Conservation (phyloP, 352 stramenopile species). For the Plasmopara viticola region DNA sequence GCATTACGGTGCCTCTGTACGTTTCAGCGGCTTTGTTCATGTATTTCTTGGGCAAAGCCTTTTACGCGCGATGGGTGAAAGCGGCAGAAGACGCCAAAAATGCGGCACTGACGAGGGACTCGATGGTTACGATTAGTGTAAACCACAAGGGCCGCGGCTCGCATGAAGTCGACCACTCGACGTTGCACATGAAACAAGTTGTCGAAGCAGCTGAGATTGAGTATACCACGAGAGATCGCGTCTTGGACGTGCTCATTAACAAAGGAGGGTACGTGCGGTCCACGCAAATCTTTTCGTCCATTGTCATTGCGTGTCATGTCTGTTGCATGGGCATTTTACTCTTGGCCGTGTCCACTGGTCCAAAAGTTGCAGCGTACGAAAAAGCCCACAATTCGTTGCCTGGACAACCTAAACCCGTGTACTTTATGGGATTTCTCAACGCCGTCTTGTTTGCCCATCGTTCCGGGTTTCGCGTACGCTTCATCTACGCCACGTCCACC, state of each 20-base stretch:
- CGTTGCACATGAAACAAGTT: constrained; percentile 35
- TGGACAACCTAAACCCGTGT: constrained; percentile 62
- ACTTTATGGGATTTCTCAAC: constrained; percentile 83
- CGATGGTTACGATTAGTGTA: constrained; percentile 25
- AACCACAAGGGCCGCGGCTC: constrained; percentile 13
- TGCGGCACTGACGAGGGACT: constrained; percentile 37
- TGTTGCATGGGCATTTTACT: constrained; percentile 67
- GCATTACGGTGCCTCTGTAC: constrained; percentile 70
- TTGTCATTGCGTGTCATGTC: constrained; percentile 67
- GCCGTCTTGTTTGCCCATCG: constrained; percentile 70
- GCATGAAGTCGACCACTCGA: constrained; percentile 7
- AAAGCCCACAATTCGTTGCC: constrained; percentile 13
- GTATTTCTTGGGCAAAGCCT: constrained; percentile 70
- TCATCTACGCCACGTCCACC: constrained; percentile 73
- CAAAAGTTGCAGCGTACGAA: constrained; percentile 24
- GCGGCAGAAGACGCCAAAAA: constrained; percentile 62
- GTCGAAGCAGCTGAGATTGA: constrained; percentile 41
- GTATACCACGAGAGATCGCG: constrained; percentile 41
- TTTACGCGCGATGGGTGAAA: constrained; percentile 64
- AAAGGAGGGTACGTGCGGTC: constrained; percentile 78
- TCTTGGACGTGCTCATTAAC: constrained; percentile 55
- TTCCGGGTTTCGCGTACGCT: constrained; percentile 71
- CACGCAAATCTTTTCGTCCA: constrained; percentile 64
- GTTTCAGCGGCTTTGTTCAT: constrained; percentile 62
- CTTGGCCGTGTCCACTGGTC: constrained; percentile 47